Evolutionary conservation across 1,139 yeast genomes (phyloP).

Genomic region (Candida sanyaensis): DNA sequence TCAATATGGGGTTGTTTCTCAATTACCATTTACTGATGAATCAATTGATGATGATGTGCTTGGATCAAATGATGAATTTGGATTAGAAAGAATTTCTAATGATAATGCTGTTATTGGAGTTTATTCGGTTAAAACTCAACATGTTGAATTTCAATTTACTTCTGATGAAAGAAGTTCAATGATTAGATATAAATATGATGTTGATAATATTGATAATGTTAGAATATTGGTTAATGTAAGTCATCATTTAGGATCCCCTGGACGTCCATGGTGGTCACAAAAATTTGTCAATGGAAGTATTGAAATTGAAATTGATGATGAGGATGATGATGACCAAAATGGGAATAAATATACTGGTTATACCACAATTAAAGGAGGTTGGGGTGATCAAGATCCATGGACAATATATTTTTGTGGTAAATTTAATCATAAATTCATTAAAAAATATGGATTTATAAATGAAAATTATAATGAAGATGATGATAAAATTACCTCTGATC

Average conservation of each 20-base stretch:
- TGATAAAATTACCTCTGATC: conserved; percentile 13
- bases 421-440: conserved; percentile 20
- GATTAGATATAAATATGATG: conserved; percentile 24
- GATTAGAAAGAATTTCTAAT: conserved; percentile 15
- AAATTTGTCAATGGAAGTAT: conserved; percentile 28
- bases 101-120: conserved; percentile 28
- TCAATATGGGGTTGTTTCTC: conserved; percentile 34
- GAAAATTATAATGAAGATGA: background rate
- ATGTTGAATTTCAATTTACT: conserved; percentile 27
- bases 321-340: conserved; percentile 16
- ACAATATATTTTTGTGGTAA: conserved; percentile 31
- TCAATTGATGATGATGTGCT: conserved; percentile 7
- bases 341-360: conserved; percentile 26
- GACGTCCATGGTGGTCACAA: conserved; percentile 35
- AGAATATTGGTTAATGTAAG: conserved; percentile 27
- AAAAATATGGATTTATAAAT: conserved; percentile 17
- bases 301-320: conserved; percentile 16
- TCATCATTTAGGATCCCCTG: conserved; percentile 28
- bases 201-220: conserved; percentile 5
- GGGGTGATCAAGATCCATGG: conserved; percentile 34
- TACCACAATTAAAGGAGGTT: conserved; percentile 30
- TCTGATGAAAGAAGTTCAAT: conserved; percentile 29
- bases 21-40: conserved; percentile 25
- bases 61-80: conserved; percentile 9
- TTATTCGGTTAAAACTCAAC: conserved; percentile 24